A percentile compares a stretch with the other conserved stretches of the same genome.
Conservation (phyloP, 345 rosid genomes). For the Passiflora organensis region DNA sequence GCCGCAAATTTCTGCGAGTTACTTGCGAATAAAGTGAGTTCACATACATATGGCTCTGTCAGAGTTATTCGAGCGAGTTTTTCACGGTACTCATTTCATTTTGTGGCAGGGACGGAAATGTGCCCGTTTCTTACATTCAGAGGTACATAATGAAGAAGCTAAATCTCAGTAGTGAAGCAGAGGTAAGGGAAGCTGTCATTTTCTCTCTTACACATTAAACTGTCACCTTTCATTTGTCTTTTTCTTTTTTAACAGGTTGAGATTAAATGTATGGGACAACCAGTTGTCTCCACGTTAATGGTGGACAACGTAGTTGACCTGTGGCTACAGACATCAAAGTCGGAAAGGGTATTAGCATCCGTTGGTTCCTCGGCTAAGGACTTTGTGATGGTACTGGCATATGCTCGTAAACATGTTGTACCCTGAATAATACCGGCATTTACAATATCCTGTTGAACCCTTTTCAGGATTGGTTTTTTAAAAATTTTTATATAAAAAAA, state of each 20-base stretch:
- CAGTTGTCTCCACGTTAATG: constrained; percentile 20
- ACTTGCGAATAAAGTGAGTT: constrained; percentile 26
- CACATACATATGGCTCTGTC: constrained; percentile 11
- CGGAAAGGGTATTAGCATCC: constrained; percentile 15
- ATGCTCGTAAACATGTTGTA: constrained; percentile 21
- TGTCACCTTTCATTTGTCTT: neutral
- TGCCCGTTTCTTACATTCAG: no score
- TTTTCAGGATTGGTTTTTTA: neutral
- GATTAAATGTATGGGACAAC: constrained; percentile 27
- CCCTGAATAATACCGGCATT: constrained; percentile 15
- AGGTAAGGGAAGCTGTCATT: no score
- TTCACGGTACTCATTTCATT: neutral
- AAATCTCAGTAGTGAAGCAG: no score
- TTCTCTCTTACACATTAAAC: no score
- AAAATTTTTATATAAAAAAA: no score
- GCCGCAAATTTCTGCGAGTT: constrained; percentile 27
- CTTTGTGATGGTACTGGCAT: constrained; percentile 27
- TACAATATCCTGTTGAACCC: constrained; percentile 4
- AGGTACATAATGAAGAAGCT: no score
- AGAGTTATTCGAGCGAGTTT: no score
- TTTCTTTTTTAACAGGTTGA: constrained; percentile 14
- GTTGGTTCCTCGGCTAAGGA: constrained; percentile 28
- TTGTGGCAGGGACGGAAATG: no score
- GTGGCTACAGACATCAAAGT: constrained; percentile 15
- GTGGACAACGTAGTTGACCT: constrained; percentile 20